Conservation (phyloP, 2,329 filamentous ascomycete genomes). For the Penicillium sp. region DNA sequence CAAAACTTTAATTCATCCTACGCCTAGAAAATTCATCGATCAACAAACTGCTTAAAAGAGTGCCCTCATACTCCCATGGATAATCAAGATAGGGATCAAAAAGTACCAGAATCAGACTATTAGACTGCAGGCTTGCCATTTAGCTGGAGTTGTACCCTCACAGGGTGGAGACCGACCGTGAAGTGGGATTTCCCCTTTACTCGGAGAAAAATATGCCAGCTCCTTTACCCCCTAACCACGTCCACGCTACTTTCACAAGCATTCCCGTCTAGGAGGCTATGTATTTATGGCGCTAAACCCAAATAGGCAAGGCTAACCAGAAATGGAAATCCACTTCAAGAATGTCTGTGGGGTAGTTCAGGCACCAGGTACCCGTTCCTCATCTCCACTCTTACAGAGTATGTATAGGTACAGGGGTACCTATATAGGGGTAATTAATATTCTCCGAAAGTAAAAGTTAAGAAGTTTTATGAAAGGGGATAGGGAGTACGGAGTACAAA, state of each 20-base stretch:
- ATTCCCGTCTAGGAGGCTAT: too few species aligned
- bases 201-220: not conserved
- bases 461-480: not conserved
- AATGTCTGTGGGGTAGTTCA: not conserved
- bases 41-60: not conserved
- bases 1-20: not conserved
- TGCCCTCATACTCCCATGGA: not conserved
- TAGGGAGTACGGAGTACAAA: not conserved
- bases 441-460: not conserved
- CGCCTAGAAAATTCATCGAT: not conserved
- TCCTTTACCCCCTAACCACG: not conserved
- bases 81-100: not conserved
- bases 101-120: not conserved
- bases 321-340: not conserved
- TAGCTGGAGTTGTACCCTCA: not conserved
- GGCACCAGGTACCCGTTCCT: not conserved
- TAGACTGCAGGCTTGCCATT: not conserved
- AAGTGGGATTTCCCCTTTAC: not conserved
- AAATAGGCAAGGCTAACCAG: not conserved
- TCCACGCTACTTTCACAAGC: not conserved
- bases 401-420: not conserved
- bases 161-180: not conserved
- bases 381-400: not conserved
- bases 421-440: not conserved
- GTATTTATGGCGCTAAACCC: not conserved